Conservation (phyloP, 2,329 filamentous ascomycete genomes). For the Botrytis byssoidea region DNA sequence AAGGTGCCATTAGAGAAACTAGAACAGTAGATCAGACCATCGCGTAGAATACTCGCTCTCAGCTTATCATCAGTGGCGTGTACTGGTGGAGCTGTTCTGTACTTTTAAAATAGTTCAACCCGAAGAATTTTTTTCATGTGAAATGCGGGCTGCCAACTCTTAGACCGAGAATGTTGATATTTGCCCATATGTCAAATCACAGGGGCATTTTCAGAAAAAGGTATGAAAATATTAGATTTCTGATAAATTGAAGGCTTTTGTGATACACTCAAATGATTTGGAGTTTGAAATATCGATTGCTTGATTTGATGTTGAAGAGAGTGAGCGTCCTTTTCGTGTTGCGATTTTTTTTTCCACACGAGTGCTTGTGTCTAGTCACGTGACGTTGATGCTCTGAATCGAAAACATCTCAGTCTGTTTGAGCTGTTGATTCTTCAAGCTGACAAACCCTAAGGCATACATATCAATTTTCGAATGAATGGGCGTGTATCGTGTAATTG, state of each 20-base stretch:
- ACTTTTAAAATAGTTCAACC: background rate
- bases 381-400: background rate
- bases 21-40: background rate
- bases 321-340: background rate
- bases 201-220: no score
- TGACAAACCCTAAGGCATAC: background rate
- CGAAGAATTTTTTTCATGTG: background rate
- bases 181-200: no score
- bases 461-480: background rate
- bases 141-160: no score
- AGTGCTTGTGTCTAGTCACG: background rate
- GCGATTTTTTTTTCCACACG: background rate
- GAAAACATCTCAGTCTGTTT: background rate
- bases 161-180: no score
- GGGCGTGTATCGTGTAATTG: background rate
- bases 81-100: background rate
- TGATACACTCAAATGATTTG: no score
- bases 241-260: no score
- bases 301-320: background rate
- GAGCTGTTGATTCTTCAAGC: background rate
- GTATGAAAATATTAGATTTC: no score
- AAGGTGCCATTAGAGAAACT: background rate
- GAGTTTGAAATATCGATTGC: no score
- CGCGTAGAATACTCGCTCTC: background rate
- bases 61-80: background rate